Percentiles rank a stretch among this genome's conserved stretches.
Conservation (phyloP, 2,329 filamentous ascomycete genomes). For the Tympanopsis confertula region DNA sequence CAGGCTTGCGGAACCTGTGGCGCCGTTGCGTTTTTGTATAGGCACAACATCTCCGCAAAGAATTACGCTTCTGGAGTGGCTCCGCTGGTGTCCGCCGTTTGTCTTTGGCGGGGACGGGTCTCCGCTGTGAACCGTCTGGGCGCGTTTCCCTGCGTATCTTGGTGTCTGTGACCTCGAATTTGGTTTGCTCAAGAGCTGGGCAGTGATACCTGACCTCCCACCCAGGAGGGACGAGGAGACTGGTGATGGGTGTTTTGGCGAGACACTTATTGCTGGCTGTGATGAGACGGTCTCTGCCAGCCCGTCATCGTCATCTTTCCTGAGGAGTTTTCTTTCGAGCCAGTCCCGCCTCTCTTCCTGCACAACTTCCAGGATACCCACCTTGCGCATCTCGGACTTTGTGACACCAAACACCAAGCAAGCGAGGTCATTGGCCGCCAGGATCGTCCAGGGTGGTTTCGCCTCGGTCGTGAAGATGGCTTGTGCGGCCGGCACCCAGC, state of each 20-base stretch:
- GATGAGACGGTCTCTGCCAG: conserved; percentile 19
- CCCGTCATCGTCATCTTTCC: conserved; percentile 32
- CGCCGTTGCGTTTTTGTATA: conserved; percentile 89
- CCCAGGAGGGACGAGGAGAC: conserved; percentile 47
- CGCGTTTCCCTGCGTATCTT: conserved; percentile 42
- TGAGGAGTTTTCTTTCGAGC: conserved; percentile 74
- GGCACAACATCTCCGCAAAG: conserved; percentile 97
- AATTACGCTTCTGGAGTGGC: conserved; percentile 70
- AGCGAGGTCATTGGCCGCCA: conserved; percentile 89
- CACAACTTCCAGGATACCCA: conserved; percentile 94
- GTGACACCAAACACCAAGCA: conserved; percentile 98
- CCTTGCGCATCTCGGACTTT: conserved; percentile 83
- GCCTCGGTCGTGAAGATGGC: conserved; percentile 94
- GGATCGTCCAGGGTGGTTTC: conserved; percentile 83
- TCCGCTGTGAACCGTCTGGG: conserved; percentile 52
- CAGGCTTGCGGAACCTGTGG: conserved; percentile 81
- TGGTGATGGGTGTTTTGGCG: conserved; percentile 13
- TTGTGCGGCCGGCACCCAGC: conserved; percentile 83
- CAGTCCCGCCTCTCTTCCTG: conserved; percentile 79
- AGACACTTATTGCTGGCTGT: conserved; percentile 21
- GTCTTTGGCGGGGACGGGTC: conserved; percentile 42
- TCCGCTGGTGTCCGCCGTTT: conserved; percentile 45
- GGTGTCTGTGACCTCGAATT: conserved; percentile 43
- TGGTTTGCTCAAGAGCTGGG: conserved; percentile 76
- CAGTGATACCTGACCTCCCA: conserved; percentile 67